Conservation (phyloP, 2,329 filamentous ascomycete genomes). For the Diaporthe vaccinii region DNA sequence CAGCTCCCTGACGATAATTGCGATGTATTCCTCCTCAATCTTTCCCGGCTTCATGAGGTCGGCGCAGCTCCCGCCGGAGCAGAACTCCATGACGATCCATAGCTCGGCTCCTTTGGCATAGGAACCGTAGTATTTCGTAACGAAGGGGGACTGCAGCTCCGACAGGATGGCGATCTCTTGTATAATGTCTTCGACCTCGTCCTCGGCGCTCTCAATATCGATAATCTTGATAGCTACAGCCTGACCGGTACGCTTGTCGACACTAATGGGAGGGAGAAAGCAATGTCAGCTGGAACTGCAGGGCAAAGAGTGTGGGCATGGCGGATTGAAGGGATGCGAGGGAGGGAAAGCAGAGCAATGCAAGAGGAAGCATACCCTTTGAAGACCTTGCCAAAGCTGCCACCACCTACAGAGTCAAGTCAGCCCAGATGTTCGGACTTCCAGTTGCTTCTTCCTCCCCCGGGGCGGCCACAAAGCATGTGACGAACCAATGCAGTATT, state of each 20-base stretch:
- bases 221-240: slow-evolving; percentile 99
- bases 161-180: slow-evolving; percentile 98
- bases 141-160: slow-evolving; percentile 94
- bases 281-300: slow-evolving; percentile 38
- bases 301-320: neutral
- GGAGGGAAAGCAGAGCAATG: neutral
- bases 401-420: slow-evolving; percentile 75
- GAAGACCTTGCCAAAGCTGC: slow-evolving; percentile 98
- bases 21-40: slow-evolving; percentile 95
- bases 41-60: slow-evolving; percentile 95
- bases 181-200: slow-evolving; percentile 99
- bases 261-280: slow-evolving; percentile 62
- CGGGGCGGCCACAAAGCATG: slow-evolving; percentile 38
- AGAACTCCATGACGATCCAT: slow-evolving; percentile 99
- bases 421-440: slow-evolving; percentile 30
- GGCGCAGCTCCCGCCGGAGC: slow-evolving; percentile 94
- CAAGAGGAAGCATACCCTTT: slow-evolving; percentile 78
- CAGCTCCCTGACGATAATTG: slow-evolving; percentile 92
- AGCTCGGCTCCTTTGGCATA: slow-evolving; percentile 96
- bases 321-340: slow-evolving; percentile 36
- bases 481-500: slow-evolving; percentile 83
- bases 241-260: slow-evolving; percentile 93
- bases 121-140: slow-evolving; percentile 97
- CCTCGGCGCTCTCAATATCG: slow-evolving; percentile 98
- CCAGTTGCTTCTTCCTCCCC: slow-evolving; percentile 1